These are phyloP conservation scores for Aphelidium insulamus DNA, from an alignment of 371 early-diverging fungal genomes.

Conservation along the genomic window DNA sequence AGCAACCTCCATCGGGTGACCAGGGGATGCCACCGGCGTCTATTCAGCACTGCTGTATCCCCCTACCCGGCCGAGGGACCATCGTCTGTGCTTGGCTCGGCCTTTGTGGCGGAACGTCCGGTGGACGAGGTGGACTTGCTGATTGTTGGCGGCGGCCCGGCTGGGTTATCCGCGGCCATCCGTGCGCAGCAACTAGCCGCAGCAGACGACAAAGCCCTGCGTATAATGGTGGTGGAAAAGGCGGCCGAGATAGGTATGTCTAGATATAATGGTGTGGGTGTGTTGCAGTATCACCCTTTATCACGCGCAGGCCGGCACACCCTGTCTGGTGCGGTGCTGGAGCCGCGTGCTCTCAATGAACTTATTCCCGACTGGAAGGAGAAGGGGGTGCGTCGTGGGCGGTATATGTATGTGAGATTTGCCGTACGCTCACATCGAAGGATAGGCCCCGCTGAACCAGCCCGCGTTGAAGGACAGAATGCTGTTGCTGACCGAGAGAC, in stretches of 20 bases:
- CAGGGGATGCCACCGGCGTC: too few species aligned
- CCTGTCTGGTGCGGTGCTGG: slow-evolving; percentile 84
- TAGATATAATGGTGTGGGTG: neutral
- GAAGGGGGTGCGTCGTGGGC: slow-evolving; percentile 26
- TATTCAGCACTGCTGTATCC: too few species aligned
- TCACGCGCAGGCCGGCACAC: slow-evolving; percentile 55
- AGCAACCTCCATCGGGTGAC: too few species aligned
- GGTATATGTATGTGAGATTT: too few species aligned
- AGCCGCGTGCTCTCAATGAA: slow-evolving; percentile 77
- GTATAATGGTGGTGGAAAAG: slow-evolving; percentile 86
- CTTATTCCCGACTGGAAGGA: slow-evolving; percentile 95
- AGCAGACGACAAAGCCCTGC: slow-evolving; percentile 57
- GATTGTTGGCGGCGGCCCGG: slow-evolving; percentile 90
- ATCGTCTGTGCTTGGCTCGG: neutral
- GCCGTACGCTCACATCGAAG: too few species aligned
- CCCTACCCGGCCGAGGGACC: too few species aligned
- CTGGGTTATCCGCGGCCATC: slow-evolving; percentile 87
- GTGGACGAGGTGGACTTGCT: slow-evolving; percentile 84
- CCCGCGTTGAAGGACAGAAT: slow-evolving; percentile 71
- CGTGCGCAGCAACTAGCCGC: slow-evolving; percentile 71
- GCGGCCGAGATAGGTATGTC: slow-evolving; percentile 65
- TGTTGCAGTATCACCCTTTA: neutral
- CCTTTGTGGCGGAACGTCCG: slow-evolving; percentile 24
- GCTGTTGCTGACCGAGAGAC: slow-evolving; percentile 52
- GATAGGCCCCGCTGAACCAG: slow-evolving; percentile 66